Evolutionary conservation across 768 basidiomycete species (phyloP).

Genomic region (Tulasnella sp.): DNA sequence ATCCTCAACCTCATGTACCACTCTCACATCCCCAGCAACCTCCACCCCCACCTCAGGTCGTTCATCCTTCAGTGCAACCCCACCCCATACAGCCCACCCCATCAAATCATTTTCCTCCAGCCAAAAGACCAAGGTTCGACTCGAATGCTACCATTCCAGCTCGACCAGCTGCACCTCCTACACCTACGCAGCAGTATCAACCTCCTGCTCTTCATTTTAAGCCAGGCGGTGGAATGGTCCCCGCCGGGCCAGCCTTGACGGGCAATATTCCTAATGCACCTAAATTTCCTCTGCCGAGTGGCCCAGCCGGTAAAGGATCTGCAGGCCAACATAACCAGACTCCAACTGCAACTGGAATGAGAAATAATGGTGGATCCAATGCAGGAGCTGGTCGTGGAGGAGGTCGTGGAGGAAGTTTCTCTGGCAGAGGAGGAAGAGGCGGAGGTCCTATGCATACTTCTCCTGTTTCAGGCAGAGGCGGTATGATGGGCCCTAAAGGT

Average conservation of each 20-base stretch:
- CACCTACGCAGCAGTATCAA: constrained; percentile 25
- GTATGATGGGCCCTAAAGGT: no score
- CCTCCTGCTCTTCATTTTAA: constrained; percentile 23
- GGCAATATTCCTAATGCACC: neutral
- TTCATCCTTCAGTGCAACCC: constrained; percentile 22
- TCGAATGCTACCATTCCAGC: constrained; percentile 9
- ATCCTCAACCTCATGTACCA: constrained; percentile 18
- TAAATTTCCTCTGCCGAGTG: neutral
- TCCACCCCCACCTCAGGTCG: constrained; percentile 28
- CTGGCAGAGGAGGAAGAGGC: constrained; percentile 21
- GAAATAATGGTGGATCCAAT: constrained; percentile 33
- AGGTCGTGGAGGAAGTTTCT: constrained; percentile 25
- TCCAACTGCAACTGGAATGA: no score
- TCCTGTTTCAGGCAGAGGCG: no score
- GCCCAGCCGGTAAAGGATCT: constrained; percentile 18
- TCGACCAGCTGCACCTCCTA: constrained; percentile 39
- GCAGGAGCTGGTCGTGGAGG: constrained; percentile 24
- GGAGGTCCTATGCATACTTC: constrained; percentile 2
- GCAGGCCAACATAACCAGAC: no score
- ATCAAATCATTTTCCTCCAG: constrained; percentile 77
- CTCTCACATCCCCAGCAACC: constrained; percentile 12
- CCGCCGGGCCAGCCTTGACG: constrained; percentile 5
- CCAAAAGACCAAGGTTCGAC: constrained; percentile 83
- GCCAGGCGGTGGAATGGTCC: constrained; percentile 21
- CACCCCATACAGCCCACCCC: constrained; percentile 48